These are phyloP conservation scores for Ophiostoma populinum DNA, from an alignment of 2,329 filamentous ascomycete species.

Conservation along the genomic window DNA sequence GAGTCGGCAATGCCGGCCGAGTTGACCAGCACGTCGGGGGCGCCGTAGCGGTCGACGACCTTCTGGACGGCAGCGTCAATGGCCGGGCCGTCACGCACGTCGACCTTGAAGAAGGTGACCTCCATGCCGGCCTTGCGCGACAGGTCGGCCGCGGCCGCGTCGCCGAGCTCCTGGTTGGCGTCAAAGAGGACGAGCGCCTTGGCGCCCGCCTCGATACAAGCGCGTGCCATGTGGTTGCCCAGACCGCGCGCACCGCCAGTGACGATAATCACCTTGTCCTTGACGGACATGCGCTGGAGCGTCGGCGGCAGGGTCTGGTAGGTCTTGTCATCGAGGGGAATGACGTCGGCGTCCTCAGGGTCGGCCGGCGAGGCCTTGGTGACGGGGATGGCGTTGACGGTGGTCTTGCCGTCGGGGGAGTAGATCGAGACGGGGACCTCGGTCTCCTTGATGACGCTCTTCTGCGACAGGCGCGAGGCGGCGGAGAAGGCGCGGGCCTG, in stretches of 20 bases:
- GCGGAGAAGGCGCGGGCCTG: slow-evolving; percentile 20
- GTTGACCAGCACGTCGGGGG: slow-evolving; percentile 62
- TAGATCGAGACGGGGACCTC: slow-evolving; percentile 41
- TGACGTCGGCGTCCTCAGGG: slow-evolving; percentile 28
- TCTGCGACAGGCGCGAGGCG: slow-evolving; percentile 20
- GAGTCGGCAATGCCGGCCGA: slow-evolving; percentile 68
- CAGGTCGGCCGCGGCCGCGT: slow-evolving; percentile 50
- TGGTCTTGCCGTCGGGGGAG: slow-evolving; percentile 26
- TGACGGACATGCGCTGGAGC: slow-evolving; percentile 50
- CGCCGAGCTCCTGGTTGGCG: slow-evolving; percentile 58
- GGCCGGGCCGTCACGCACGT: slow-evolving; percentile 54
- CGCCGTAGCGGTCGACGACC: slow-evolving; percentile 48
- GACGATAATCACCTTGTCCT: slow-evolving; percentile 53
- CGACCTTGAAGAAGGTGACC: slow-evolving; percentile 62
- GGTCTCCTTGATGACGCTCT: slow-evolving; percentile 33
- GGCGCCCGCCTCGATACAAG: slow-evolving; percentile 58
- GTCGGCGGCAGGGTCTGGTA: slow-evolving; percentile 43
- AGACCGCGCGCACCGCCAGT: slow-evolving; percentile 63
- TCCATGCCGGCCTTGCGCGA: slow-evolving; percentile 56
- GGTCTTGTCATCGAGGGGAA: slow-evolving; percentile 34
- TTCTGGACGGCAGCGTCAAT: slow-evolving; percentile 53
- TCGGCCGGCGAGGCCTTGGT: slow-evolving; percentile 18
- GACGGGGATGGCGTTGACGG: slow-evolving; percentile 29
- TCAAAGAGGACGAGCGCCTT: slow-evolving; percentile 61
- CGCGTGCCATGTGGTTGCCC: slow-evolving; percentile 64